A percentile compares a stretch with the other conserved stretches of the same genome.
phyloP scores from a whole-genome alignment of 768 basidiomycete genomes.

The Collybia sp. region DNA sequence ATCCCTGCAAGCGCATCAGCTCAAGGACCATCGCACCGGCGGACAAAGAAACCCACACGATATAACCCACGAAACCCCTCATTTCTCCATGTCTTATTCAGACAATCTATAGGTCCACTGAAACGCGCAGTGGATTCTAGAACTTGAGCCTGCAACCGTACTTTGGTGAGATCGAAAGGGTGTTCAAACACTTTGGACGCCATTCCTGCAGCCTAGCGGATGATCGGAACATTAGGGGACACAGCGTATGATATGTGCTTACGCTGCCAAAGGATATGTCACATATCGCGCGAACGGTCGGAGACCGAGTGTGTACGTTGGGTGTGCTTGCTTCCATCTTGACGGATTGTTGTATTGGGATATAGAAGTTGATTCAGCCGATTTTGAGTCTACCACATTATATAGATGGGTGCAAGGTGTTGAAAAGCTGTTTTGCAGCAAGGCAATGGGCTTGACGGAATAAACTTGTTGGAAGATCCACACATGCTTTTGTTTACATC shows the following conservation, averaged over 20 bases:
- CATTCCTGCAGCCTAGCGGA: conserved; percentile 74
- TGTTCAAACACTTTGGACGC: conserved; percentile 82
- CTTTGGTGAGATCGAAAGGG: conserved; percentile 94
- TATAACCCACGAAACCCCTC: conserved; percentile 88
- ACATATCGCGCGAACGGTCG: neutral
- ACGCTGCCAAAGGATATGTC: conserved; percentile 21
- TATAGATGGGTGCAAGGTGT: too few species aligned
- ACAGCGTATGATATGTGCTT: conserved; percentile 1
- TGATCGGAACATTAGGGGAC: neutral
- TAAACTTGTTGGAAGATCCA: too few species aligned
- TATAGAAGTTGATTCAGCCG: too few species aligned
- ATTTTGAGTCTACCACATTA: too few species aligned
- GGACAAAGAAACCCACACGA: conserved; percentile 48
- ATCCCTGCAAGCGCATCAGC: conserved; percentile 48
- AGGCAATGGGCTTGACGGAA: too few species aligned
- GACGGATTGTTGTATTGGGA: too few species aligned
- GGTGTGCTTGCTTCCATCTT: too few species aligned
- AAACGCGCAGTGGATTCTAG: conserved; percentile 53
- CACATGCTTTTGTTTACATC: too few species aligned
- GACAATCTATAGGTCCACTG: conserved; percentile 84
- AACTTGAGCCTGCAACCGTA: conserved; percentile 88
- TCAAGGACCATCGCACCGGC: neutral
- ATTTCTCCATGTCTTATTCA: conserved; percentile 70
- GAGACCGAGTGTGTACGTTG: too few species aligned
- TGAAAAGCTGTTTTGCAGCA: too few species aligned